Evolutionary conservation across 306 rosid species (phyloP).

Genomic region (Carpinus viminea): DNA sequence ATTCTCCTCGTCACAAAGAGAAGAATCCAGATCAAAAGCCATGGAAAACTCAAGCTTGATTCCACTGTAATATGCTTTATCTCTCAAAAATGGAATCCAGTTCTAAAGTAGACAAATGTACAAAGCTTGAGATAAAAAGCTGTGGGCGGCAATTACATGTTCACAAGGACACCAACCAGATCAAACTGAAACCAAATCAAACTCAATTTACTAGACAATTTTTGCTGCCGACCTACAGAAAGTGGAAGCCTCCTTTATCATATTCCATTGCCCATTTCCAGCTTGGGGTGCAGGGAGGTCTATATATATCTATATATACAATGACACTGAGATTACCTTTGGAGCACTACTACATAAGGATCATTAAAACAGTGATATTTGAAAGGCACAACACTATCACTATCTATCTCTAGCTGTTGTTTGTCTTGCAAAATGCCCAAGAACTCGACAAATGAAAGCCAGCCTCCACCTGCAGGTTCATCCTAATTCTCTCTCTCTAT

Average conservation of each 20-base stretch:
- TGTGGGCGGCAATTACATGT: not conserved
- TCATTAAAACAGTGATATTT: slow-evolving; percentile 11
- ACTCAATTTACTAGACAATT: not conserved
- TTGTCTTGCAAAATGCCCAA: slow-evolving; percentile 49
- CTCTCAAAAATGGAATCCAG: not conserved
- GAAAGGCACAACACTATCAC: not conserved
- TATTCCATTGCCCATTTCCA: not conserved
- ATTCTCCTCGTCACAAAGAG: slow-evolving; percentile 29
- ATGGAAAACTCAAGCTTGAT: not conserved
- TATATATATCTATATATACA: slow-evolving; percentile 3
- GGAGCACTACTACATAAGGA: slow-evolving; percentile 14
- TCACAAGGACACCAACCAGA: not conserved
- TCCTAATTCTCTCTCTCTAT: slow-evolving; percentile 1
- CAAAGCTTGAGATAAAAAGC: not conserved
- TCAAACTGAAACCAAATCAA: not conserved
- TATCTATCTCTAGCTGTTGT: not conserved
- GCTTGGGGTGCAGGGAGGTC: not conserved
- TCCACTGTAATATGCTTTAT: not conserved
- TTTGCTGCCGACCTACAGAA: not conserved
- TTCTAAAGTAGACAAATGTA: not conserved
- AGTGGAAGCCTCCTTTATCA: not conserved
- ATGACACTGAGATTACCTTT: slow-evolving; percentile 2
- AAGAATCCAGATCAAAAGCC: slow-evolving; percentile 35
- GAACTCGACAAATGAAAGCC: slow-evolving; percentile 40
- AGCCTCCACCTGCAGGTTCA: slow-evolving; percentile 13